Conservation (phyloP, 768 basidiomycete genomes). For the Mycena olivaceomarginata region DNA sequence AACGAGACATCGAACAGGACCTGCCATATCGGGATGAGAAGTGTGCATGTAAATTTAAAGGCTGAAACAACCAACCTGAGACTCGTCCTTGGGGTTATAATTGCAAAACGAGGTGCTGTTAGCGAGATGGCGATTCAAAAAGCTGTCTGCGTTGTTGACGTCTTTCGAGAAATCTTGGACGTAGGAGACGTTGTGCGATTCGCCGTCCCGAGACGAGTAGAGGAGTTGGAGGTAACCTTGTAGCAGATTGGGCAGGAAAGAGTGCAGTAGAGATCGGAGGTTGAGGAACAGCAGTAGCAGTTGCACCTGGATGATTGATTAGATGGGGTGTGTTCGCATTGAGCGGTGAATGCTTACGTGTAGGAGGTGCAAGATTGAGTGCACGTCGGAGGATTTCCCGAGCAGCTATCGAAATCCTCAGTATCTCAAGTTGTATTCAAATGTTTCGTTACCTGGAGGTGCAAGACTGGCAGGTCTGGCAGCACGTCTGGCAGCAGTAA, state of each 20-base stretch:
- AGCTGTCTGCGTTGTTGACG: slow-evolving; percentile 25
- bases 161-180: slow-evolving; percentile 40
- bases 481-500: slow-evolving; percentile 36
- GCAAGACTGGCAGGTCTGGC: slow-evolving; percentile 41
- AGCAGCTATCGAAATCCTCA: slow-evolving; percentile 19
- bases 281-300: slow-evolving; percentile 42
- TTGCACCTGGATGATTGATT: slow-evolving; percentile 22
- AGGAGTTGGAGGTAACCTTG: slow-evolving; percentile 36
- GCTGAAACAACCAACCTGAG: slow-evolving; percentile 19
- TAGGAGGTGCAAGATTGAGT: slow-evolving; percentile 29
- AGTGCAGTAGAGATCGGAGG: slow-evolving; percentile 38
- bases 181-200: slow-evolving; percentile 31
- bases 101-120: slow-evolving; percentile 42
- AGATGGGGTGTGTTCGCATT: not conserved
- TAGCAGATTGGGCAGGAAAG: slow-evolving; percentile 43
- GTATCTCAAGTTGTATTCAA: not conserved
- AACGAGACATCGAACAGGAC: slow-evolving; percentile 38
- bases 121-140: slow-evolving; percentile 27
- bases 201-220: slow-evolving; percentile 16
- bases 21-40: not conserved
- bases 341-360: not conserved
- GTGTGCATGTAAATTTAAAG: not conserved
- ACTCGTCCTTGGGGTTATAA: slow-evolving; percentile 40
- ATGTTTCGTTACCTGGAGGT: slow-evolving; percentile 8
- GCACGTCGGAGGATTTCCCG: slow-evolving; percentile 11